These are phyloP conservation scores for Myriangium duriaei DNA, from an alignment of 2,329 filamentous ascomycete species.

Conservation along the genomic window DNA sequence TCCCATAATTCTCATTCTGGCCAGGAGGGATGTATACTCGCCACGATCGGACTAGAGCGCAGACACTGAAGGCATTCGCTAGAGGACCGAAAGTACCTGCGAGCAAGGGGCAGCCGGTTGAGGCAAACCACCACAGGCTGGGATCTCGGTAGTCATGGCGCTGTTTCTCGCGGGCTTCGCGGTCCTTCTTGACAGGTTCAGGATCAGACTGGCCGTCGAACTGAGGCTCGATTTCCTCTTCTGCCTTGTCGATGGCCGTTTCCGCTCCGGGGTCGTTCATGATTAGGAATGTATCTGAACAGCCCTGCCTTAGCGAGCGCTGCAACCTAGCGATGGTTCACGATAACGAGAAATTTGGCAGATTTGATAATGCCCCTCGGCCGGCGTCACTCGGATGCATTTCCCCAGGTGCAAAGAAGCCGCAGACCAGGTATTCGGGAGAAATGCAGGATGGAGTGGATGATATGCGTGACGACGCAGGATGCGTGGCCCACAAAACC, in stretches of 20 bases:
- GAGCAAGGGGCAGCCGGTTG: slow-evolving; percentile 44
- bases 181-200: slow-evolving; percentile 27
- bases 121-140: slow-evolving; percentile 49
- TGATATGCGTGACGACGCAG: no score
- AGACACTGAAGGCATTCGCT: slow-evolving; percentile 28
- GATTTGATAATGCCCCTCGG: no score
- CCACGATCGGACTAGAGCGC: slow-evolving; percentile 44
- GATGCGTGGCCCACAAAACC: no score
- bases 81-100: slow-evolving; percentile 34
- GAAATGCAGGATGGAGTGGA: no score
- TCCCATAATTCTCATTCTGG: slow-evolving; percentile 31
- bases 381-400: no score
- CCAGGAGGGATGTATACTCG: slow-evolving; percentile 38
- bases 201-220: slow-evolving; percentile 9
- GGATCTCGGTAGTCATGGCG: slow-evolving; percentile 30
- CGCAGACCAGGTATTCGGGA: no score
- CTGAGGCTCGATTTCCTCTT: slow-evolving; percentile 31
- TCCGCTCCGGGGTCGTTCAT: slow-evolving; percentile 45
- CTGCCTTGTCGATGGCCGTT: slow-evolving; percentile 34
- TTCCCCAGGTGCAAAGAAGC: no score
- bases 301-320: no score
- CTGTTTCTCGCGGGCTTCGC: slow-evolving; percentile 22
- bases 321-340: no score
- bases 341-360: no score
- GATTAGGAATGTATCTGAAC: background rate